Evolutionary conservation across 164 flowering plant species (phyloP), one percentile per base, ranked within the genome.

Genomic region (Vitis vinifera): DNA sequence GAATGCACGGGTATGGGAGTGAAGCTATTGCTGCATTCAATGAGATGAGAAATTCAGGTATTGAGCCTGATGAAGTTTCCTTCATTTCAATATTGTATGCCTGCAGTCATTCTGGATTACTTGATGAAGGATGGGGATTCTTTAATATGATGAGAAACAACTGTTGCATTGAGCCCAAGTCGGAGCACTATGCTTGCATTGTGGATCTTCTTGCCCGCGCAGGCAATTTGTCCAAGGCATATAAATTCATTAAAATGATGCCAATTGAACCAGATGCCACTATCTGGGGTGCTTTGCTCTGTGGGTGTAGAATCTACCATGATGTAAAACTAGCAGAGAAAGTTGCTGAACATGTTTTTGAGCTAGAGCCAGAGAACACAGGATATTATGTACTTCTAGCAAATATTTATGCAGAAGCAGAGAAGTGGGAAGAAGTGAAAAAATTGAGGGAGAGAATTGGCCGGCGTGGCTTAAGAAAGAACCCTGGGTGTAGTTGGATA

Each of bases 401-500:
- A 14, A 81, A 85, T 72, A 81, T 84, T 27, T 90, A 90, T 68
- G 82, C 89, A 16, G 94, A 88, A 77, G 85, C 91, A 31, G 86
- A 88, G 57, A 84, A 80, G 62, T 88, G 94, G 91, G 87, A 88
- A 66, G 80, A 82, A 67, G 86, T 83, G 65, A 79, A 79, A 59
- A 82, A 75, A 52, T 30, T 85, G 63, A 79, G 78, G 60, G 71
- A 79, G 67, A 83, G 75, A 75, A 85, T 86, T 51, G 75, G 81
- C 10, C 55, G 56, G 16, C 68, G 63, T 11, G 81, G 86, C 61
- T 51, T 81, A 15, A 83, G 66, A 62, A 84, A 88, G 79, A 83
- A 85, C 59, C 85, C 84, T 4, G 85, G 86, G 10, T 86, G 87
- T 65, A 89, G 91, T 75, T 89, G 93, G 93, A 86, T 89, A 62